phyloP scores from a whole-genome alignment of 1,139 yeast species.

The Yamadazyma jaroonii region DNA sequence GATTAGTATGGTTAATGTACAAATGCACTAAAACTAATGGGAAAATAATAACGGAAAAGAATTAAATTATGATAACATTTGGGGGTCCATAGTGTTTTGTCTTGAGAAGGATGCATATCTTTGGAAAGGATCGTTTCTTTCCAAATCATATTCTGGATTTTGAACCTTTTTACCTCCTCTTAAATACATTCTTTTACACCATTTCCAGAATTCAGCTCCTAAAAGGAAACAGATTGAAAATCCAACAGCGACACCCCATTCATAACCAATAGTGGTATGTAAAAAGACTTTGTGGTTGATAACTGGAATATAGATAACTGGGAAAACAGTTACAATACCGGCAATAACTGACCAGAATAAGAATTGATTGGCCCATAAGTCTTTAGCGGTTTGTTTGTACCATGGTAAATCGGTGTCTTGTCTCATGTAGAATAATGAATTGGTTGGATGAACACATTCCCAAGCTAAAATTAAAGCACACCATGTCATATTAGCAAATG shows the following conservation, averaged over 20 bases:
- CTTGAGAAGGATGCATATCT: constrained; percentile 60
- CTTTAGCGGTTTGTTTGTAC: constrained; percentile 55
- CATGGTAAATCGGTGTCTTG: constrained; percentile 62
- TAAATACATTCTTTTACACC: constrained; percentile 55
- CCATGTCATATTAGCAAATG: constrained; percentile 90
- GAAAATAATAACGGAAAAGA: not conserved
- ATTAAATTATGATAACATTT: constrained; percentile 4
- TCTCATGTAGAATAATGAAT: constrained; percentile 74
- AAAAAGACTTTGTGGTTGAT: constrained; percentile 75
- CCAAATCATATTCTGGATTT: constrained; percentile 65
- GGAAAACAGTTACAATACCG: constrained; percentile 74
- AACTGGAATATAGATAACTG: constrained; percentile 84
- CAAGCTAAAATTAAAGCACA: constrained; percentile 82
- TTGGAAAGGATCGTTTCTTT: constrained; percentile 61
- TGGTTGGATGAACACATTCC: constrained; percentile 80
- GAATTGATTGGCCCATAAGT: constrained; percentile 74
- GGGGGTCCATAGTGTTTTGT: constrained; percentile 33
- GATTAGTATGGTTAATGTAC: not conserved
- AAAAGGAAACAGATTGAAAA: constrained; percentile 57
- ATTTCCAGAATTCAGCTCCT: constrained; percentile 69
- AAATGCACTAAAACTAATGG: not conserved
- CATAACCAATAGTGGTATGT: constrained; percentile 72
- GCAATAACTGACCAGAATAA: constrained; percentile 79
- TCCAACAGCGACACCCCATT: constrained; percentile 80
- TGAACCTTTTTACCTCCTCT: constrained; percentile 30